These are phyloP conservation scores for Salicornia ramosissima DNA, from an alignment of 148 eudicot species.

Conservation along the genomic window DNA sequence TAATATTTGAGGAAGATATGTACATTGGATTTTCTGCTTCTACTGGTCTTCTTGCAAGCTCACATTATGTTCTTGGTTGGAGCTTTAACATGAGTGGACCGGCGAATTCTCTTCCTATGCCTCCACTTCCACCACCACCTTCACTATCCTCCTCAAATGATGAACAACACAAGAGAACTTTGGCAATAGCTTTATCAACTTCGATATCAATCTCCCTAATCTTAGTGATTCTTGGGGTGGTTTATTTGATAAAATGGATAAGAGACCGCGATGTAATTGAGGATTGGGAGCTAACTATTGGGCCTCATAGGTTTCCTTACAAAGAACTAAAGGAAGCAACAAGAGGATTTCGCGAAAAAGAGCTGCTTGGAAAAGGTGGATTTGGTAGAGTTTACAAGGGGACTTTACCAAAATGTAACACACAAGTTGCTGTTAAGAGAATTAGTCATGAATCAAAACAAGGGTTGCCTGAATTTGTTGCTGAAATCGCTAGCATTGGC, in stretches of 20 bases:
- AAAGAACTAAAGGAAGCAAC: slow-evolving; percentile 28
- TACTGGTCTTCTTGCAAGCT: slow-evolving; percentile 26
- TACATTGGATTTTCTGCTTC: slow-evolving; percentile 40
- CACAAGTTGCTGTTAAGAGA: slow-evolving; percentile 26
- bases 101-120: slow-evolving; percentile 16
- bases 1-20: slow-evolving; percentile 14
- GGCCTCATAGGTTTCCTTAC: slow-evolving; percentile 31
- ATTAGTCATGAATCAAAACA: slow-evolving; percentile 28
- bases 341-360: slow-evolving; percentile 18
- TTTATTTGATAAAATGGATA: slow-evolving; percentile 18
- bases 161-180: not conserved
- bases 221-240: not conserved
- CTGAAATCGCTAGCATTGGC: slow-evolving; percentile 27
- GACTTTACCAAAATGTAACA: not conserved
- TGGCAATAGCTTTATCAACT: slow-evolving; percentile 7
- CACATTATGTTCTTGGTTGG: slow-evolving; percentile 39
- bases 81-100: slow-evolving; percentile 35
- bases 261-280: slow-evolving; percentile 37
- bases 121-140: slow-evolving; percentile 18
- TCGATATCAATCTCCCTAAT: slow-evolving; percentile 4
- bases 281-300: slow-evolving; percentile 44
- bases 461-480: slow-evolving; percentile 27
- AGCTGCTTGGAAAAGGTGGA: slow-evolving; percentile 28
- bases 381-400: slow-evolving; percentile 30
- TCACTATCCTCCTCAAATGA: slow-evolving; percentile 5